phyloP scores from a whole-genome alignment of 108 stramenopile species.

The Fragilaria crotonensis region DNA sequence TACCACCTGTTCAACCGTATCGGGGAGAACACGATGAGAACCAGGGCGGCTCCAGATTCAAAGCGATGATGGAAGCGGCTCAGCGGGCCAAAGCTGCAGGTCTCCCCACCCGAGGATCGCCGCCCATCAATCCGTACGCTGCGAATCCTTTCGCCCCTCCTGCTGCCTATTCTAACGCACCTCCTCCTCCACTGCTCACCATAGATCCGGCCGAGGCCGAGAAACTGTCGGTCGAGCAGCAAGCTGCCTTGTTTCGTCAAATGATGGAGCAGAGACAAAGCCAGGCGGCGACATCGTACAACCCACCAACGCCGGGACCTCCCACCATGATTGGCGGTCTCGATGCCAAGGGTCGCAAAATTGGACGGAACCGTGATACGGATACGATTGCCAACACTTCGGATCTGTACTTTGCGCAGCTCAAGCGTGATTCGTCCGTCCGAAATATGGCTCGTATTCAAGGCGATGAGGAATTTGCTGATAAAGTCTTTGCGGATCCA shows the following conservation, averaged over 20 bases:
- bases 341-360: constrained; percentile 22
- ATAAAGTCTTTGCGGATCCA: constrained; percentile 60
- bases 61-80: constrained; percentile 32
- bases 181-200: constrained; percentile 12
- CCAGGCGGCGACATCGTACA: constrained; percentile 3
- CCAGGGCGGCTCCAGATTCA: constrained; percentile 23
- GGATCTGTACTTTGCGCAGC: constrained; percentile 80
- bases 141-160: constrained; percentile 2
- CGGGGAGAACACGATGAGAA: constrained; percentile 13
- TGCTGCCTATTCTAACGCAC: constrained; percentile 6
- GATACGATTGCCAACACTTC: constrained; percentile 70
- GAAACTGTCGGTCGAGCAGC: constrained; percentile 37
- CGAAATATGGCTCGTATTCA: constrained; percentile 45
- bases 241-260: constrained; percentile 42
- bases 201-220: constrained; percentile 13
- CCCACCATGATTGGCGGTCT: constrained; percentile 11
- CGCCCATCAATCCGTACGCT: constrained; percentile 20
- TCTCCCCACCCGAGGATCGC: neutral
- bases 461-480: constrained; percentile 52
- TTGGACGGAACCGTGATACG: constrained; percentile 57
- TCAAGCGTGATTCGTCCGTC: constrained; percentile 75
- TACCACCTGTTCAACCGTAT: constrained; percentile 4
- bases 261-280: constrained; percentile 15
- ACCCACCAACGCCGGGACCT: constrained; percentile 1
- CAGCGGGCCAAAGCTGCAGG: constrained; percentile 10